Evolutionary conservation across 2,329 filamentous ascomycete species (phyloP), one percentile per base, ranked within the genome.

Genomic region (Metarhizium anisopliae): DNA sequence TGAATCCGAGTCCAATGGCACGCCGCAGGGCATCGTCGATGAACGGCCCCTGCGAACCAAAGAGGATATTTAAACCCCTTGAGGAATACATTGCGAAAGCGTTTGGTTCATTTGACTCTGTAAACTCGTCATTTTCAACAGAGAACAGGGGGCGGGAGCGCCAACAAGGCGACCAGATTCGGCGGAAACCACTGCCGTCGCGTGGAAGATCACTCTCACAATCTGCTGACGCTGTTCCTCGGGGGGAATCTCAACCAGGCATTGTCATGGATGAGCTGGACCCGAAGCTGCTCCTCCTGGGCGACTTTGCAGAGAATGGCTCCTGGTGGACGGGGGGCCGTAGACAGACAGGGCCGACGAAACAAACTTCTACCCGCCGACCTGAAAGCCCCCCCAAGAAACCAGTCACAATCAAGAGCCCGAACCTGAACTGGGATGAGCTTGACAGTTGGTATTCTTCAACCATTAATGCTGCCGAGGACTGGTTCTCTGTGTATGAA

Each of bases 301-400:
- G 88, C 2, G 83, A 92, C 63, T 78, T 92, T 61, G 87, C 85
- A 1, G 89, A 94, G 66, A 94, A 94, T 65, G 89, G 87, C 2
- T 82, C 81, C 7, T 93, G 88, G 89, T 93, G 89, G 88, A 85
- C 86, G 50, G 87, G 86, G 2, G 78, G 78, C 6, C 57, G 49
- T 35, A 40, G 45, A 14, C 56, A 56, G 11, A 49, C 53, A 11
- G 5, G 42, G 16, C n/a, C 56, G 1, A 51, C 47, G 16, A 56
- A 45, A 38, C 42, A 52, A 6, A 18, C 29, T 4, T 47, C 53
- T 14, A 20, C 40, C 4, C 38, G 38, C 47, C 51, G 54, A 32
- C 45, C 54, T 10, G 47, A 50, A 20, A 54, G 54, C 36, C 56
- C 54, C 8, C 47, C 43, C n/a, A 56, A 35, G 49, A 56, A 36